Conservation (phyloP, 2,329 filamentous ascomycete genomes). For the Alternaria sp. region DNA sequence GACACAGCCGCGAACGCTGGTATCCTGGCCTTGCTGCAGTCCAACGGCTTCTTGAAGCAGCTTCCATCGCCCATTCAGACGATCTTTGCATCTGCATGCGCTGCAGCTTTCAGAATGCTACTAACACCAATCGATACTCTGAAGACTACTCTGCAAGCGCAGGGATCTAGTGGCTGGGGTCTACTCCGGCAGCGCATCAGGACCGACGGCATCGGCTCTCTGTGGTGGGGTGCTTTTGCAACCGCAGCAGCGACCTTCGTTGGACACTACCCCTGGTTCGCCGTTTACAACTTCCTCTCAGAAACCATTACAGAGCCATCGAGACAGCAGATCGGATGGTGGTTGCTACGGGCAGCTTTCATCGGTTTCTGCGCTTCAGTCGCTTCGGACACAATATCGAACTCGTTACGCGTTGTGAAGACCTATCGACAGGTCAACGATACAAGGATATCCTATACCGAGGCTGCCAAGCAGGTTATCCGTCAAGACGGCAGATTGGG, state of each 20-base stretch:
- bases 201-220: slow-evolving; percentile 31
- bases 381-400: slow-evolving; percentile 36
- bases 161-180: slow-evolving; percentile 28
- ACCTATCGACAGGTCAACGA: slow-evolving; percentile 41
- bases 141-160: slow-evolving; percentile 37
- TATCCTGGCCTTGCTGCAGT: slow-evolving; percentile 34
- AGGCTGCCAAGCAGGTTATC: slow-evolving; percentile 33
- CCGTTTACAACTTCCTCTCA: slow-evolving; percentile 35
- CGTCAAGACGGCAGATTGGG: slow-evolving; percentile 32
- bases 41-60: slow-evolving; percentile 30
- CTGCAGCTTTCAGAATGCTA: slow-evolving; percentile 35
- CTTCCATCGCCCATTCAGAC: slow-evolving; percentile 37
- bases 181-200: slow-evolving; percentile 32
- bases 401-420: slow-evolving; percentile 37
- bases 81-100: slow-evolving; percentile 34
- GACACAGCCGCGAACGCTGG: slow-evolving; percentile 41
- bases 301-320: slow-evolving; percentile 29
- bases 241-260: slow-evolving; percentile 40
- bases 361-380: slow-evolving; percentile 41
- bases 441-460: slow-evolving; percentile 32
- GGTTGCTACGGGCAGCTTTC: slow-evolving; percentile 35
- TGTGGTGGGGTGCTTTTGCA: slow-evolving; percentile 42
- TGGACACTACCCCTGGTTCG: slow-evolving; percentile 41
- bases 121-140: slow-evolving; percentile 38
- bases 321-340: slow-evolving; percentile 26